phyloP scores from a whole-genome alignment of 2,329 filamentous ascomycete genomes.

The Alternaria alternata region DNA sequence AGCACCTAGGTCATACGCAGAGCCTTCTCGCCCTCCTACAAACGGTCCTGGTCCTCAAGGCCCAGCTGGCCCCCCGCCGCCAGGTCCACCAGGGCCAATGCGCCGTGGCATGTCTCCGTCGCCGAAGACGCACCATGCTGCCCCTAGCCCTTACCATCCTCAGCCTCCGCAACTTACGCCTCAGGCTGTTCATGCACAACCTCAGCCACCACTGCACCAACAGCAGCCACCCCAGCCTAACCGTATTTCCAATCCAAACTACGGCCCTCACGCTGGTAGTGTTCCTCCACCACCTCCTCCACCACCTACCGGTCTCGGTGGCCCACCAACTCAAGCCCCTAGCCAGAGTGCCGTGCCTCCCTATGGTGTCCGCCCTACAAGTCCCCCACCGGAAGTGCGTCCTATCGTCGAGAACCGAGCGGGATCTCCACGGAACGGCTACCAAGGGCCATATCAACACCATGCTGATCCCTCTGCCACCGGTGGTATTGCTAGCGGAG shows the following conservation, averaged over 20 bases:
- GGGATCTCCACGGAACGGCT: conserved; percentile 89
- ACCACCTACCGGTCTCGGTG: conserved; percentile 60
- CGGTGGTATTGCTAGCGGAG: conserved; percentile 72
- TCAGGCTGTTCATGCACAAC: conserved; percentile 60
- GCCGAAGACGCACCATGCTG: conserved; percentile 65
- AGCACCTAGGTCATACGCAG: conserved; percentile 72
- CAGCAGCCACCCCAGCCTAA: conserved; percentile 52
- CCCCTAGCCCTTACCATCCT: conserved; percentile 60
- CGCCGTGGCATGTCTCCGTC: conserved; percentile 65
- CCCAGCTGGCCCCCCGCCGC: conserved; percentile 51
- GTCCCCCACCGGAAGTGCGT: conserved; percentile 83
- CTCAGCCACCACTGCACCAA: conserved; percentile 51
- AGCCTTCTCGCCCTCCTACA: conserved; percentile 64
- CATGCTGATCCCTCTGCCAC: conserved; percentile 69
- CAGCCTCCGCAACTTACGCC: conserved; percentile 57
- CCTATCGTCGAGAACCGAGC: conserved; percentile 84
- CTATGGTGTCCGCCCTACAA: conserved; percentile 73
- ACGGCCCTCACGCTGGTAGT: conserved; percentile 52
- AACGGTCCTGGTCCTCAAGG: conserved; percentile 54
- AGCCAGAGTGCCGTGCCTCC: conserved; percentile 63
- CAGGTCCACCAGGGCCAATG: conserved; percentile 45
- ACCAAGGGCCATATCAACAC: conserved; percentile 81
- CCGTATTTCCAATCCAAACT: conserved; percentile 58
- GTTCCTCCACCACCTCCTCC: conserved; percentile 67
- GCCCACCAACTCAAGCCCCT: conserved; percentile 60